These are phyloP conservation scores for Anthostomella pinea DNA, from an alignment of 2,329 filamentous ascomycete species.

Conservation along the genomic window DNA sequence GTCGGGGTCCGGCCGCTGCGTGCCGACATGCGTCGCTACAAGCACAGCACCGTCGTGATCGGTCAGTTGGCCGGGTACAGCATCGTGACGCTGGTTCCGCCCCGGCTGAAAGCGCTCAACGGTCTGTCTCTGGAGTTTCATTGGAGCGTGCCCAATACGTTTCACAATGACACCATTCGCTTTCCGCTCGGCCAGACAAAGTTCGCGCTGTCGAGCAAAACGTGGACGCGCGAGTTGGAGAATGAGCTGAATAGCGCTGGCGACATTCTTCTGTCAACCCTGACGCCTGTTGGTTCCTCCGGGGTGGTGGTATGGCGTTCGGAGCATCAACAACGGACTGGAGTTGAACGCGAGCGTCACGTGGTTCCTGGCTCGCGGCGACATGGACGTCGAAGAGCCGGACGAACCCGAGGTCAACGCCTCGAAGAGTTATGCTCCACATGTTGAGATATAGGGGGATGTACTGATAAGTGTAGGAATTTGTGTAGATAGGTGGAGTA, in stretches of 20 bases:
- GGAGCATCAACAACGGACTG: slow-evolving; percentile 10
- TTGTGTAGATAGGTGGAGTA: too few relatives aligned
- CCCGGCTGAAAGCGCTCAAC: slow-evolving; percentile 3
- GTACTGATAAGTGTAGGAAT: too few relatives aligned
- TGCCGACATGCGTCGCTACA: slow-evolving; percentile 7
- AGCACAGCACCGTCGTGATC: slow-evolving; percentile 7
- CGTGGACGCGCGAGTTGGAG: slow-evolving; percentile 12
- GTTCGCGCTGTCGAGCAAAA: not conserved
- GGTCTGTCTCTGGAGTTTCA: slow-evolving; percentile 8
- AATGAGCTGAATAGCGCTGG: slow-evolving; percentile 5
- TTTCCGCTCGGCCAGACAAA: too few relatives aligned
- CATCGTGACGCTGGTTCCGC: slow-evolving; percentile 10
- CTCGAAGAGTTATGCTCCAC: not conserved
- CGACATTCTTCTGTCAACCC: slow-evolving; percentile 4
- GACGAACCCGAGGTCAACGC: too few relatives aligned
- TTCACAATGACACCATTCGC: too few relatives aligned
- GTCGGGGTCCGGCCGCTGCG: slow-evolving; percentile 13
- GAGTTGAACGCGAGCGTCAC: slow-evolving; percentile 14
- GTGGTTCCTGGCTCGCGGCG: slow-evolving; percentile 8
- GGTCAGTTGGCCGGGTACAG: slow-evolving; percentile 16
- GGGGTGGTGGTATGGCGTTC: slow-evolving; percentile 13
- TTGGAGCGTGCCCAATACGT: not conserved
- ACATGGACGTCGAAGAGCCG: not conserved
- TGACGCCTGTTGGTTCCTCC: slow-evolving; percentile 13
- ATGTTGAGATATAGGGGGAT: slow-evolving; percentile 1